A percentile compares a stretch with the other conserved stretches of the same genome.
These are phyloP conservation scores for Trametes gibbosa DNA, from an alignment of 768 basidiomycete species.

Conservation along the genomic window DNA sequence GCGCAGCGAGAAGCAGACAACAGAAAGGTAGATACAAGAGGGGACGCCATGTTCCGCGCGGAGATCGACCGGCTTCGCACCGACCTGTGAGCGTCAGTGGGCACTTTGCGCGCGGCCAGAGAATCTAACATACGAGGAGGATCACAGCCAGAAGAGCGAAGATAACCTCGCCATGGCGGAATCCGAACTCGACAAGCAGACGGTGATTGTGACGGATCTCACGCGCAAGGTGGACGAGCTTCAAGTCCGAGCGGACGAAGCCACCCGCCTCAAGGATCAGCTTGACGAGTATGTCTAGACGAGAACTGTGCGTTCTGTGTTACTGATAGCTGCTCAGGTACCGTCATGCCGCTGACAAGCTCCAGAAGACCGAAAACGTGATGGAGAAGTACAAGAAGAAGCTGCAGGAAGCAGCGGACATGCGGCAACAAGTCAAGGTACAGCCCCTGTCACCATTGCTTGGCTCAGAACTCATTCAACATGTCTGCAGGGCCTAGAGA, in stretches of 20 bases:
- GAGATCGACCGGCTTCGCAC: constrained; percentile 80
- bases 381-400: constrained; percentile 99
- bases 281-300: constrained; percentile 76
- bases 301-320: background rate
- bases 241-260: constrained; percentile 73
- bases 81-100: constrained; percentile 68
- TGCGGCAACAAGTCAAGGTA: constrained; percentile 84
- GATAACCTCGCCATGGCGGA: constrained; percentile 85
- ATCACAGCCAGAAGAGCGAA: constrained; percentile 85
- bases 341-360: constrained; percentile 86
- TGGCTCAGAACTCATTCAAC: background rate
- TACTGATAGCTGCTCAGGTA: constrained; percentile 48
- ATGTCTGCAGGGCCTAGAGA: constrained; percentile 69
- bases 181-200: constrained; percentile 80
- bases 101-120: background rate
- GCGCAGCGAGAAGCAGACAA: constrained; percentile 57
- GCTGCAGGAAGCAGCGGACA: constrained; percentile 88
- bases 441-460: constrained; percentile 21
- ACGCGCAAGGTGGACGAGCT: constrained; percentile 81
- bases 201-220: constrained; percentile 62
- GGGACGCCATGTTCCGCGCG: constrained; percentile 70
- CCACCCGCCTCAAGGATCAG: constrained; percentile 82
- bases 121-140: constrained; percentile 29
- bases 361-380: constrained; percentile 94
- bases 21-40: constrained; percentile 59